Evolutionary conservation across 768 basidiomycete species (phyloP).

Genomic region (Phaffia tasmanica): DNA sequence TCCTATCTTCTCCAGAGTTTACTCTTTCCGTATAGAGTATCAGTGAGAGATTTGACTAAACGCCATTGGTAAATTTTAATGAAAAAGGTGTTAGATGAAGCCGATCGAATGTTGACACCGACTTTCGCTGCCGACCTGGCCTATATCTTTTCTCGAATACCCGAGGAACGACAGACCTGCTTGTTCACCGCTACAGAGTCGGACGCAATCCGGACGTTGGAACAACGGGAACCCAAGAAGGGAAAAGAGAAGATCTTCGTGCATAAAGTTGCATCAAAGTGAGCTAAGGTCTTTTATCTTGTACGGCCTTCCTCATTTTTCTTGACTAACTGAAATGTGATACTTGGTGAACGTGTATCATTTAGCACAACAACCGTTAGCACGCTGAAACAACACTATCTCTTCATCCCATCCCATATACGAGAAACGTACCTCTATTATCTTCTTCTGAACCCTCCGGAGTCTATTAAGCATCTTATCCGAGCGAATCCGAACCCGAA

Average conservation of each 20-base stretch:
- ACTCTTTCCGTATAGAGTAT: too few species aligned
- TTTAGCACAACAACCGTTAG: constrained; percentile 76
- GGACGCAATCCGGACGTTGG: constrained; percentile 66
- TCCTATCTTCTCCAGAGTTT: constrained; percentile 12
- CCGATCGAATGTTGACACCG: constrained; percentile 77
- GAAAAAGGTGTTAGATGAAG: constrained; percentile 81
- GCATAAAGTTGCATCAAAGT: constrained; percentile 66
- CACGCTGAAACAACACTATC: constrained; percentile 73
- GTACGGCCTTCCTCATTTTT: neutral
- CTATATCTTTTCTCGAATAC: constrained; percentile 62
- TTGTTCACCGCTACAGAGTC: constrained; percentile 94
- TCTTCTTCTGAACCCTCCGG: constrained; percentile 77
- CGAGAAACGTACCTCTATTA: constrained; percentile 85
- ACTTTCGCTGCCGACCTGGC: constrained; percentile 79
- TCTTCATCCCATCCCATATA: constrained; percentile 88
- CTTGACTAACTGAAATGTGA: neutral
- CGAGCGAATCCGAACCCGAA: constrained; percentile 43
- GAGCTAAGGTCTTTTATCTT: constrained; percentile 32
- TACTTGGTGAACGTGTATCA: neutral
- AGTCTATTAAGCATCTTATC: constrained; percentile 52
- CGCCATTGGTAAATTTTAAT: neutral
- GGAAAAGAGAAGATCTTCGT: constrained; percentile 83
- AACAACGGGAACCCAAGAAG: constrained; percentile 55
- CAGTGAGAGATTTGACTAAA: too few species aligned
- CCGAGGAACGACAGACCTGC: constrained; percentile 76